Percentiles rank a stretch among this genome's conserved stretches.
Evolutionary conservation across 2,329 filamentous ascomycete genomes (phyloP).

Genomic region (Colletotrichum abscissum): DNA sequence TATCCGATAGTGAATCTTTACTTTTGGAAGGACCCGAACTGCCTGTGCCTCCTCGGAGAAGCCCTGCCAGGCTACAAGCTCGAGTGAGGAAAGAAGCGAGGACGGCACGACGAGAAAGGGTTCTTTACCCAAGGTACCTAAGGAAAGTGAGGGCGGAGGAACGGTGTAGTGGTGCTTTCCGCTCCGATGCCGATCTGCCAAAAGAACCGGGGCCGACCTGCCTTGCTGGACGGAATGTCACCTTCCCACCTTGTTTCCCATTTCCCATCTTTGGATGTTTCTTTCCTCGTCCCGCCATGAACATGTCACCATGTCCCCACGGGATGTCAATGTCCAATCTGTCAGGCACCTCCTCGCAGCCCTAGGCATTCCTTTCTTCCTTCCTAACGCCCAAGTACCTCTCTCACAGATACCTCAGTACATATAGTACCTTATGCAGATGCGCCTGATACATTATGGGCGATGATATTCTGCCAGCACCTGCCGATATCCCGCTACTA

Average conservation of each 20-base stretch:
- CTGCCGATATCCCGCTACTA: too few relatives aligned
- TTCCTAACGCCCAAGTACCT: too few relatives aligned
- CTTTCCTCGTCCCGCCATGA: too few relatives aligned
- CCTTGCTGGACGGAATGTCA: not conserved
- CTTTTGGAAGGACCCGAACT: not conserved
- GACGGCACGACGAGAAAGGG: not conserved
- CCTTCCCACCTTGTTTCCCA: not conserved
- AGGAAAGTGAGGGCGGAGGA: not conserved
- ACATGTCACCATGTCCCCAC: not conserved
- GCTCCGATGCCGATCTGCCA: not conserved
- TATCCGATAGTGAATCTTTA: too few relatives aligned
- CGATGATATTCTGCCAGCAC: too few relatives aligned
- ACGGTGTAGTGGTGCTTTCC: not conserved
- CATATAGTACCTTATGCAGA: not conserved
- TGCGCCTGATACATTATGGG: not conserved
- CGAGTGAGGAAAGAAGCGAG: not conserved
- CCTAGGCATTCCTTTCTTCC: not conserved
- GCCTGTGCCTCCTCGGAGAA: not conserved
- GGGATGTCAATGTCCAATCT: not conserved
- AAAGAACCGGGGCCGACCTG: constrained; percentile 1
- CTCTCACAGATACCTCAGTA: too few relatives aligned
- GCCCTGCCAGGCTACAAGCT: not conserved
- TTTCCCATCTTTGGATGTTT: too few relatives aligned
- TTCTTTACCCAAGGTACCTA: too few relatives aligned
- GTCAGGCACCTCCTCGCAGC: not conserved